phyloP scores from a whole-genome alignment of 352 stramenopile genomes.

The Pythium biforme region DNA sequence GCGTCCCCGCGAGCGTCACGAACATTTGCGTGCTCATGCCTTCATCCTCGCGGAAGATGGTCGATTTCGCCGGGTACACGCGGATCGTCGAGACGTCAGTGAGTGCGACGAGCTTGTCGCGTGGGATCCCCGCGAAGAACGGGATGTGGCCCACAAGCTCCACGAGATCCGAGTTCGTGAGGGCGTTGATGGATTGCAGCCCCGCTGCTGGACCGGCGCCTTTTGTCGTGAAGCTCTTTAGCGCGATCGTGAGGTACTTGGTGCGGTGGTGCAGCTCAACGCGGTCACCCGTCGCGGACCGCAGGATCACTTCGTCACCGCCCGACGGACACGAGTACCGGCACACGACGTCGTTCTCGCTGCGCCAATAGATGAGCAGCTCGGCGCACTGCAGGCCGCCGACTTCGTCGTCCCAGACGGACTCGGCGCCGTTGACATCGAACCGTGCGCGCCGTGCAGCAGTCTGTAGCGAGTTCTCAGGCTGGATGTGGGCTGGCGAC shows the following conservation, averaged over 20 bases:
- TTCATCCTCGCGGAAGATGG: conserved; percentile 78
- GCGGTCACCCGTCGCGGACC: conserved; percentile 48
- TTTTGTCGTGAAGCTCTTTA: conserved; percentile 37
- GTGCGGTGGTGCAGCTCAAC: conserved; percentile 45
- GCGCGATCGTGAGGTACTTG: conserved; percentile 37
- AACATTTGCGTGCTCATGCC: conserved; percentile 81
- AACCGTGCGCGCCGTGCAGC: conserved; percentile 16
- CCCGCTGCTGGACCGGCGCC: neutral
- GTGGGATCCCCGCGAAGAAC: conserved; percentile 66
- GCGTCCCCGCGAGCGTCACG: conserved; percentile 57
- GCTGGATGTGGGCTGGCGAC: conserved; percentile 21
- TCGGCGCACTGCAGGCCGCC: conserved; percentile 20
- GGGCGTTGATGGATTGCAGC: conserved; percentile 48
- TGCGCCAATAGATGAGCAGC: conserved; percentile 57
- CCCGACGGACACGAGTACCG: conserved; percentile 56
- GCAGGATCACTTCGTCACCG: conserved; percentile 65
- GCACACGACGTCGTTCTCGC: conserved; percentile 61
- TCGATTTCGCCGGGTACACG: conserved; percentile 61
- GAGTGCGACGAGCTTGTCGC: conserved; percentile 54
- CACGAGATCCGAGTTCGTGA: conserved; percentile 70
- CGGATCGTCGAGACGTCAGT: conserved; percentile 79
- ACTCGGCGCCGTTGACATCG: conserved; percentile 21
- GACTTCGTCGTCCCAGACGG: conserved; percentile 20
- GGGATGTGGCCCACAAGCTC: conserved; percentile 59
- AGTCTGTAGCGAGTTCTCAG: conserved; percentile 15